A percentile compares a stretch with the other conserved stretches of the same genome.
These are phyloP conservation scores for Ottelia alismoides DNA, from an alignment of 106 monocot species.

Conservation along the genomic window DNA sequence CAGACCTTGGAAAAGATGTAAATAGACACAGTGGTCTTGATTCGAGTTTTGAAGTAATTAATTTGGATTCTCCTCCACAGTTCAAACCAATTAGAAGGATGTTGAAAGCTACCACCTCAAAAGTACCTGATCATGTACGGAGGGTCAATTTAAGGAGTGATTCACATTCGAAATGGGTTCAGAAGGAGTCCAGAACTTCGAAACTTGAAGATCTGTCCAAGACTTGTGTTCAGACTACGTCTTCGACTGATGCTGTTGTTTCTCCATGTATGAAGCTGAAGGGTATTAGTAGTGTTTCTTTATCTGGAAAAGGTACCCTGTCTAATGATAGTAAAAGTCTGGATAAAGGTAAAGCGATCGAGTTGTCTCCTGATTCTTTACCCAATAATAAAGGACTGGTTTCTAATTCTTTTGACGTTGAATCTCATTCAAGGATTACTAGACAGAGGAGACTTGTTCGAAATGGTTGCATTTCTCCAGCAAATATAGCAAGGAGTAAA, in stretches of 20 bases:
- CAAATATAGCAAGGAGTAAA: conserved; percentile 29
- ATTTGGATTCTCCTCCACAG: neutral
- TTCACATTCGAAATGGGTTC: neutral
- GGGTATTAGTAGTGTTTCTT: too few species aligned
- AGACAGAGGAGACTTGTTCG: conserved; percentile 12
- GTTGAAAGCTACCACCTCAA: too few species aligned
- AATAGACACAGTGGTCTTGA: neutral
- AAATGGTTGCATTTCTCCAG: conserved; percentile 52
- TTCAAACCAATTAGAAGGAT: conserved; percentile 1
- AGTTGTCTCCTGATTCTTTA: too few species aligned
- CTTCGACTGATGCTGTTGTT: neutral
- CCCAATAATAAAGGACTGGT: too few species aligned
- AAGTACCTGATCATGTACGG: too few species aligned
- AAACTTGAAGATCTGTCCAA: conserved; percentile 13
- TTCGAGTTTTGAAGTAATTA: neutral
- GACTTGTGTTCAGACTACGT: conserved; percentile 21
- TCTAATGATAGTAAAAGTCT: too few species aligned
- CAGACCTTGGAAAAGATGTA: conserved; percentile 7
- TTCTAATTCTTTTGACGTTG: too few species aligned
- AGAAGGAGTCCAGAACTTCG: neutral
- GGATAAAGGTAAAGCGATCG: too few species aligned
- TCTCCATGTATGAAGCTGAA: too few species aligned
- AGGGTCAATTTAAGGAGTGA: conserved; percentile 1
- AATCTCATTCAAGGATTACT: too few species aligned
- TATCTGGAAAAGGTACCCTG: too few species aligned